Conservation (phyloP, 352 stramenopile genomes). For the Thraustochytrium sp. region DNA sequence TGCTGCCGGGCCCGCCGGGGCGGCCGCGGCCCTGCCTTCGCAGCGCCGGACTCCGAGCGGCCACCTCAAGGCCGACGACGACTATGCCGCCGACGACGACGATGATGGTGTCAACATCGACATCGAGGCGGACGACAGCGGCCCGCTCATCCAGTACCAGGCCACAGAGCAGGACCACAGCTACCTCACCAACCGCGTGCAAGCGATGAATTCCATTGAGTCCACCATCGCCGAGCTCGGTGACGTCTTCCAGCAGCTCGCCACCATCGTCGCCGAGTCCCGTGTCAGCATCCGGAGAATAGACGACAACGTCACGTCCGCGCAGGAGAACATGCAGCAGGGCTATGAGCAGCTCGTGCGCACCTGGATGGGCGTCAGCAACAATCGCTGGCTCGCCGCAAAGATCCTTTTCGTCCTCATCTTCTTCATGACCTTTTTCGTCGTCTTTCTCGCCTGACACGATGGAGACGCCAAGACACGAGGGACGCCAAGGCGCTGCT, state of each 20-base stretch:
- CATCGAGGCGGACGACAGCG: neutral
- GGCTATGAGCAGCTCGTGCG: constrained; percentile 62
- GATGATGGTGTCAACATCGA: neutral
- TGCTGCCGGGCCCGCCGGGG: too few species aligned
- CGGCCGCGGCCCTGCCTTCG: neutral
- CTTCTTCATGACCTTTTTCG: constrained; percentile 69
- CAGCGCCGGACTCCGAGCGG: neutral
- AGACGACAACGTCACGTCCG: constrained; percentile 71
- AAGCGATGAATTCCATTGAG: constrained; percentile 55
- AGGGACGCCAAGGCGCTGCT: neutral
- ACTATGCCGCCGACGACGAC: neutral
- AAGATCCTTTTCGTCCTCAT: constrained; percentile 65
- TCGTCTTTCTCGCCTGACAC: constrained; percentile 67
- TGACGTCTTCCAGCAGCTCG: constrained; percentile 69
- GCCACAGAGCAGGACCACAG: neutral
- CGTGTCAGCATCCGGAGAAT: constrained; percentile 66
- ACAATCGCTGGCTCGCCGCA: constrained; percentile 58
- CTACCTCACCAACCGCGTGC: neutral
- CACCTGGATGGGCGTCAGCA: constrained; percentile 63
- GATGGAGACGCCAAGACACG: neutral
- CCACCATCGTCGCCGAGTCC: constrained; percentile 69
- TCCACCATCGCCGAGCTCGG: constrained; percentile 68
- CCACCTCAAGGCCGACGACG: neutral
- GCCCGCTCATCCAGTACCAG: neutral
- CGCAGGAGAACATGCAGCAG: constrained; percentile 62